Percentiles rank a stretch among this genome's conserved stretches.
Conservation (phyloP, 768 basidiomycete genomes). For the Tulasnella sp. region DNA sequence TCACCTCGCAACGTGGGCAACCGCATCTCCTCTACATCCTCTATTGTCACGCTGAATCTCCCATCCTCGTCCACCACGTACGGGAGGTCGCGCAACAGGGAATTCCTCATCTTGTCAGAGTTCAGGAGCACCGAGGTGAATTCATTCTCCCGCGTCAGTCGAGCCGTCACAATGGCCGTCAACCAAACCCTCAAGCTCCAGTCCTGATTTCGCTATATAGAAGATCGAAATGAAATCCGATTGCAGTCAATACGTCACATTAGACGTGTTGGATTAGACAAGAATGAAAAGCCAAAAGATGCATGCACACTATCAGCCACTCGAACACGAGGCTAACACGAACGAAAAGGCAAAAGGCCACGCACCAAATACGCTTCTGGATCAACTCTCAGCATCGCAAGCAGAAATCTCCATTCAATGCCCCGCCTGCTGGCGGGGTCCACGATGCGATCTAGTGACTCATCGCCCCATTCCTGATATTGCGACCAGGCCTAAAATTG, state of each 20-base stretch:
- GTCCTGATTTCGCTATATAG: not conserved
- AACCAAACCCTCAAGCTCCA: constrained; percentile 33
- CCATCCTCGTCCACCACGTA: constrained; percentile 5
- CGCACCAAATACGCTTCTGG: constrained; percentile 50
- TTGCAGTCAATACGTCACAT: too few species aligned
- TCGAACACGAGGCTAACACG: not conserved
- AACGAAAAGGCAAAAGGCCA: constrained; percentile 1
- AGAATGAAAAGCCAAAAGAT: too few species aligned
- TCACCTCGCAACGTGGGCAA: constrained; percentile 32
- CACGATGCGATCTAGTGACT: constrained; percentile 47
- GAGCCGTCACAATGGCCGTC: constrained; percentile 38
- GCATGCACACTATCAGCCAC: too few species aligned
- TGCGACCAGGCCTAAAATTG: constrained; percentile 49
- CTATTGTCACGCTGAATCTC: constrained; percentile 19
- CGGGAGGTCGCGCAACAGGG: constrained; percentile 22
- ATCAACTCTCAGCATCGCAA: constrained; percentile 45
- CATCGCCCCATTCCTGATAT: constrained; percentile 42
- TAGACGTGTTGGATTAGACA: too few species aligned
- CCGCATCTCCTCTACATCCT: constrained; percentile 29
- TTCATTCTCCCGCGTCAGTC: constrained; percentile 45
- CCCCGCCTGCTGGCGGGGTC: constrained; percentile 43
- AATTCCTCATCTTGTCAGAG: constrained; percentile 45
- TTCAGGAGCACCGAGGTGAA: constrained; percentile 48
- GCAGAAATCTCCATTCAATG: constrained; percentile 54
- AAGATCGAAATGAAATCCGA: too few species aligned